Percentiles rank a stretch among this genome's conserved stretches.
phyloP scores from a whole-genome alignment of 1,284 basidiomycete species.

The Ceratobasidium sp. region DNA sequence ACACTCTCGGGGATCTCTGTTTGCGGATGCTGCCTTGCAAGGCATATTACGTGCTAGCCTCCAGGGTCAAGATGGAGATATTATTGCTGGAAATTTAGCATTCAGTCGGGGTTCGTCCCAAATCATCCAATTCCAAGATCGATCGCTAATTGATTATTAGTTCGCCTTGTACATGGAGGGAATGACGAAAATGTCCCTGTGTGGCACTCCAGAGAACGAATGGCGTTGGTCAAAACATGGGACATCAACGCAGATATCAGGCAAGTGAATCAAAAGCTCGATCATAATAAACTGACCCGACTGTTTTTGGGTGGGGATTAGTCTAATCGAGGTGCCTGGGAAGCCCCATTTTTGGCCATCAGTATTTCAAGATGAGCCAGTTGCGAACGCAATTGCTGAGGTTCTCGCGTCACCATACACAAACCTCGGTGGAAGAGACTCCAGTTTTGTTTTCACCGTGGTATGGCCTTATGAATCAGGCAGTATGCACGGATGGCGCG shows the following conservation, averaged over 20 bases:
- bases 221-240: conserved; percentile 43
- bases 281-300: not conserved
- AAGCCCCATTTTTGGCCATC: conserved; percentile 45
- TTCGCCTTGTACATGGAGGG: conserved; percentile 45
- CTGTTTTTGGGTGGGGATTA: not conserved
- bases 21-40: conserved; percentile 40
- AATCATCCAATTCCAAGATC: not conserved
- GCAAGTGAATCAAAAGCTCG: conserved; percentile 24
- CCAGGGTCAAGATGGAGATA: conserved; percentile 45
- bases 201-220: conserved; percentile 43
- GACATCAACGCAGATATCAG: conserved; percentile 35
- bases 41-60: conserved; percentile 41
- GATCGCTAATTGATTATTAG: not conserved
- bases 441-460: conserved; percentile 43
- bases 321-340: conserved; percentile 43
- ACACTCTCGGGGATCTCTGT: conserved; percentile 42
- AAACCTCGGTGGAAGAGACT: not conserved
- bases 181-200: conserved; percentile 46
- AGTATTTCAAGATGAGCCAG: conserved; percentile 38
- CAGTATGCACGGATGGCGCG: conserved; percentile 43
- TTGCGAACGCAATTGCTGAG: conserved; percentile 28
- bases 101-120: conserved; percentile 7
- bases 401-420: conserved; percentile 1
- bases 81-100: conserved; percentile 44
- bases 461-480: conserved; percentile 46